Percentiles rank a stretch among this genome's conserved stretches.
Conservation (phyloP, 192 early-diverging fungal genomes). For the Coemansia sp. region DNA sequence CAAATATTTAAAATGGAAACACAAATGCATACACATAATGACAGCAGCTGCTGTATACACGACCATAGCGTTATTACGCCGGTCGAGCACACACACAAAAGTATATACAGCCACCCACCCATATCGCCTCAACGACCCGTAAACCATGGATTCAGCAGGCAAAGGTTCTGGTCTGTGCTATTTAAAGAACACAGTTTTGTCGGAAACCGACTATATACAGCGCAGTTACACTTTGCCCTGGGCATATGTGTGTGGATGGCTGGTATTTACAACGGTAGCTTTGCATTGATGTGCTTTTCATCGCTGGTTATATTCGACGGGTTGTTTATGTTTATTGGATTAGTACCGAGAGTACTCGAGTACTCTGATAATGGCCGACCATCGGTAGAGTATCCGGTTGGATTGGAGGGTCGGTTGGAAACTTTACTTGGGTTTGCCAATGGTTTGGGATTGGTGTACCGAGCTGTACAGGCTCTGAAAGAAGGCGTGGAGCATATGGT, state of each 20-base stretch:
- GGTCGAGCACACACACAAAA: too few relatives aligned
- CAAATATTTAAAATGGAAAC: too few relatives aligned
- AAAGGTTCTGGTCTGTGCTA: slow-evolving; percentile 20
- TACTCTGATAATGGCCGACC: slow-evolving; percentile 23
- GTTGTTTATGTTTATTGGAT: slow-evolving; percentile 21
- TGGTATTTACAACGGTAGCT: slow-evolving; percentile 20
- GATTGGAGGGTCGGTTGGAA: slow-evolving; percentile 14
- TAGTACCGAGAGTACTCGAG: slow-evolving; percentile 25
- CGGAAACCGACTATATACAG: slow-evolving; percentile 19
- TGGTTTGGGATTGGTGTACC: slow-evolving; percentile 29
- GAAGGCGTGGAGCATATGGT: slow-evolving; percentile 40
- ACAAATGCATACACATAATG: too few relatives aligned
- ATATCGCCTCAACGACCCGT: too few relatives aligned
- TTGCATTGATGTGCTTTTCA: slow-evolving; percentile 30
- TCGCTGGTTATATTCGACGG: slow-evolving; percentile 33
- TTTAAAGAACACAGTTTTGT: slow-evolving; percentile 22
- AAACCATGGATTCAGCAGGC: slow-evolving; percentile 17
- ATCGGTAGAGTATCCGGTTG: slow-evolving; percentile 32
- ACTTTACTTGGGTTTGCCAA: slow-evolving; percentile 40
- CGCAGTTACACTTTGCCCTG: slow-evolving; percentile 9
- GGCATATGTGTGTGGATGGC: slow-evolving; percentile 18
- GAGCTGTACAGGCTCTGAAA: slow-evolving; percentile 37
- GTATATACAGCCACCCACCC: too few relatives aligned
- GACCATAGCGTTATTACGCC: too few relatives aligned
- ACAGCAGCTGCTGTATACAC: too few relatives aligned